Conservation (phyloP, 2,329 filamentous ascomycete genomes). For the Arthroderma uncinatum region DNA sequence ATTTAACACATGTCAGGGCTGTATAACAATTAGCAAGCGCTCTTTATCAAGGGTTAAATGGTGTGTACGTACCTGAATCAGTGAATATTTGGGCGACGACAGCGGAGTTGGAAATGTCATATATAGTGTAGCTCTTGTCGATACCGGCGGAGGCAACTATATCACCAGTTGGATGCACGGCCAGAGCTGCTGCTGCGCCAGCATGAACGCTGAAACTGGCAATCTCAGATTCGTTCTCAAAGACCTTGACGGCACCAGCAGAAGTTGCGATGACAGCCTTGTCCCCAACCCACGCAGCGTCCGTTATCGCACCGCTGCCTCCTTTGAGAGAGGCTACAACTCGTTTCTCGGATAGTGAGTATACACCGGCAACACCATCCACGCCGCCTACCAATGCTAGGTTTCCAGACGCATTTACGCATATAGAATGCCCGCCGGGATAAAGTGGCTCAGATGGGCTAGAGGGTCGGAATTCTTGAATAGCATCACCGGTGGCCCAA, state of each 20-base stretch:
- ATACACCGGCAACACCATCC: constrained; percentile 65
- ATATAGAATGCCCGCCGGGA: constrained; percentile 47
- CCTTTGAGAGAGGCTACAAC: constrained; percentile 57
- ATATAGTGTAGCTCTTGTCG: constrained; percentile 87
- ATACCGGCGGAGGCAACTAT: constrained; percentile 77
- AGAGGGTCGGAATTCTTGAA: constrained; percentile 49
- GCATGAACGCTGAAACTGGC: constrained; percentile 70
- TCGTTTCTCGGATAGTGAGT: constrained; percentile 65
- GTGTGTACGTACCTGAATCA: constrained; percentile 54
- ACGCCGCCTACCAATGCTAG: constrained; percentile 63
- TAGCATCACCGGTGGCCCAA: constrained; percentile 67
- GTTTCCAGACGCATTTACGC: constrained; percentile 49
- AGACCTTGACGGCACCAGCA: constrained; percentile 69
- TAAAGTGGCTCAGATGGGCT: constrained; percentile 48
- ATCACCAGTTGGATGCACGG: constrained; percentile 69
- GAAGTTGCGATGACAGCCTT: constrained; percentile 63
- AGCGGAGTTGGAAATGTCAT: constrained; percentile 59
- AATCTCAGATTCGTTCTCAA: constrained; percentile 57
- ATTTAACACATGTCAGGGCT: constrained; percentile 67
- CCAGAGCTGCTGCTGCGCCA: constrained; percentile 64
- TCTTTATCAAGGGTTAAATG: not conserved
- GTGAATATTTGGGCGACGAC: constrained; percentile 68
- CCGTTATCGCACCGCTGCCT: constrained; percentile 57
- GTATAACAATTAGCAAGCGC: constrained; percentile 20
- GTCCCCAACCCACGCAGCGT: constrained; percentile 47